Evolutionary conservation across 2,329 filamentous ascomycete species (phyloP).

Genomic region (Botrytis hyacinthi): DNA sequence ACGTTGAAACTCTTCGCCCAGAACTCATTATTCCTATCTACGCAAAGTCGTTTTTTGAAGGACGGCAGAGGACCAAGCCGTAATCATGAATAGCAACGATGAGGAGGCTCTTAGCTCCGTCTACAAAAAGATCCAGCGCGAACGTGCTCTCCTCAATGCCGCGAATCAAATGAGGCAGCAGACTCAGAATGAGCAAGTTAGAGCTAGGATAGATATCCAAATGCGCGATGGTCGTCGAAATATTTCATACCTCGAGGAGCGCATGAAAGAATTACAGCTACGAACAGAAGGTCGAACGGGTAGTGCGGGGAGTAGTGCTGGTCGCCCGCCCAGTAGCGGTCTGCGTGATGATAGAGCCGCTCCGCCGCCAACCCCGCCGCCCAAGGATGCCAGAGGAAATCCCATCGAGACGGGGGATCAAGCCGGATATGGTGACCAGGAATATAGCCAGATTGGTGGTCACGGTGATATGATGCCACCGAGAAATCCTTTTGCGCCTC

Average conservation of each 20-base stretch:
- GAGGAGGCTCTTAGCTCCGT: slow-evolving; percentile 72
- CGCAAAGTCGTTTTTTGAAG: neutral
- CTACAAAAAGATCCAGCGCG: slow-evolving; percentile 95
- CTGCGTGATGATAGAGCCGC: slow-evolving; percentile 46
- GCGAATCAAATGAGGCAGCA: slow-evolving; percentile 94
- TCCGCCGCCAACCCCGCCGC: slow-evolving; percentile 65
- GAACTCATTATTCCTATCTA: slow-evolving; percentile 10
- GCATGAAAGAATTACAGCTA: slow-evolving; percentile 82
- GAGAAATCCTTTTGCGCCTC: slow-evolving; percentile 73
- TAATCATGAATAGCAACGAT: slow-evolving; percentile 57
- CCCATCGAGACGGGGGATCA: slow-evolving; percentile 50
- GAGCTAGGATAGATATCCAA: slow-evolving; percentile 86
- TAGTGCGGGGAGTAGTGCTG: slow-evolving; percentile 60
- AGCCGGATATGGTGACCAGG: slow-evolving; percentile 60
- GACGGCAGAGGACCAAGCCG: slow-evolving; percentile 12
- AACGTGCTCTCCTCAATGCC: slow-evolving; percentile 91
- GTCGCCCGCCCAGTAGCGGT: slow-evolving; percentile 43
- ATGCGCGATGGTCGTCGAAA: slow-evolving; percentile 92
- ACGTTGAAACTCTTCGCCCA: neutral
- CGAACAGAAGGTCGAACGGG: slow-evolving; percentile 69
- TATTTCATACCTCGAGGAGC: slow-evolving; percentile 93
- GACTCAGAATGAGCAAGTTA: slow-evolving; percentile 88
- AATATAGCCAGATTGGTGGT: slow-evolving; percentile 58
- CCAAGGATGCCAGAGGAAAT: slow-evolving; percentile 62
- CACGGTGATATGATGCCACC: slow-evolving; percentile 76